A percentile compares a stretch with the other conserved stretches of the same genome.
Conservation (phyloP, 2,329 filamentous ascomycete species). For the Hirsutella rhossiliensis region DNA sequence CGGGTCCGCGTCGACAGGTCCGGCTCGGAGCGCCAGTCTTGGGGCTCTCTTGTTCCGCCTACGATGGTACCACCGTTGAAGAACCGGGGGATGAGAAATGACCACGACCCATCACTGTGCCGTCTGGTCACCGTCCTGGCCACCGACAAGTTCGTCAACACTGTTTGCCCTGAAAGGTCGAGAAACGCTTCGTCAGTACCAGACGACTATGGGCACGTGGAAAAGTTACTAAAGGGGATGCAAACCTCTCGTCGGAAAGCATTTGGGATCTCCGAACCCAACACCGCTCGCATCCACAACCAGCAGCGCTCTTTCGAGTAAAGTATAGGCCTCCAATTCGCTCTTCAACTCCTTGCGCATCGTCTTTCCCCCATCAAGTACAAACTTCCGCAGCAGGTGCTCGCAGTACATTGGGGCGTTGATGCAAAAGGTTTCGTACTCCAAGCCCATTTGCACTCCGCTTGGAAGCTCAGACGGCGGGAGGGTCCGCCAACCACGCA, state of each 20-base stretch:
- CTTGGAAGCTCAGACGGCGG: constrained; percentile 24
- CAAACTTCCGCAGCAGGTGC: constrained; percentile 17
- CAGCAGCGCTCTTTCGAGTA: constrained; percentile 10
- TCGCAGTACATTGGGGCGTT: constrained; percentile 42
- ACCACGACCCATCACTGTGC: constrained; percentile 48
- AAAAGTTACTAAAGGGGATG: background rate
- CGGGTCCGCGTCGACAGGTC: constrained; percentile 30
- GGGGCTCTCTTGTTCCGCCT: constrained; percentile 50
- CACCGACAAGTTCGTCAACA: constrained; percentile 23
- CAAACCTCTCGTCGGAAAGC: constrained; percentile 21
- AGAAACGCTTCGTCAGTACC: background rate
- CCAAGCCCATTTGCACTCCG: constrained; percentile 31
- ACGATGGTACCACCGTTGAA: constrained; percentile 51
- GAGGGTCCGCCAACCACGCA: constrained; percentile 16
- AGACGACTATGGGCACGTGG: background rate
- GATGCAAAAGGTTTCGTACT: constrained; percentile 42
- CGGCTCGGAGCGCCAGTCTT: constrained; percentile 30
- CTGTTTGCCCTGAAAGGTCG: constrained; percentile 19
- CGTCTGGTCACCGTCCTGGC: constrained; percentile 42
- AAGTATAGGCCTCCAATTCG: constrained; percentile 18
- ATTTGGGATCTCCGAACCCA: constrained; percentile 19
- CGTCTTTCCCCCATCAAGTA: constrained; percentile 17
- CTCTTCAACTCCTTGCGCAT: constrained; percentile 14
- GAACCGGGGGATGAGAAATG: constrained; percentile 48
- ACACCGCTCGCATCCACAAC: constrained; percentile 21